Percentiles rank a stretch among this genome's conserved stretches.
Evolutionary conservation across 352 stramenopile species (phyloP).

Genomic region (Phytophthora sp.): DNA sequence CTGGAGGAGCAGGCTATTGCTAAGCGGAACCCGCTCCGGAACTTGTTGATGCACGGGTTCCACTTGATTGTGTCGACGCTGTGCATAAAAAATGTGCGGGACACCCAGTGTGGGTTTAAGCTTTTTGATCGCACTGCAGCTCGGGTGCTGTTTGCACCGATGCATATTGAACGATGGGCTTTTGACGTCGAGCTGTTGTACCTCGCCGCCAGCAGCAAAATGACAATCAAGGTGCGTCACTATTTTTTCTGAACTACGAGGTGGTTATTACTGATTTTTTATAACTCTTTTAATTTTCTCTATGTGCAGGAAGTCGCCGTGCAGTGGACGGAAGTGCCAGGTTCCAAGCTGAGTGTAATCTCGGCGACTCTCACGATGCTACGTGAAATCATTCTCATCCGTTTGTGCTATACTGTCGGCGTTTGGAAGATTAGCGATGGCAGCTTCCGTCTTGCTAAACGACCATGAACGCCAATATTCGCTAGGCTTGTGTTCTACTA

Average conservation of each 20-base stretch:
- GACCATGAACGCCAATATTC: constrained; percentile 28
- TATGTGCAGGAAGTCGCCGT: constrained; percentile 89
- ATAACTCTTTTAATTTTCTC: constrained; percentile 18
- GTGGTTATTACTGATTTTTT: too few species aligned
- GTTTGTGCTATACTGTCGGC: constrained; percentile 89
- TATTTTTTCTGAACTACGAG: neutral
- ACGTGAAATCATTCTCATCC: constrained; percentile 92
- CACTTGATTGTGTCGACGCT: constrained; percentile 91
- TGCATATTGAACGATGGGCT: constrained; percentile 94
- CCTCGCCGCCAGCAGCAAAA: constrained; percentile 64
- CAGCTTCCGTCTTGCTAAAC: constrained; percentile 62
- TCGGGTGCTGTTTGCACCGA: constrained; percentile 84
- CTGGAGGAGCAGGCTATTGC: constrained; percentile 87
- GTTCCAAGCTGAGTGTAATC: constrained; percentile 91
- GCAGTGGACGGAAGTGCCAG: constrained; percentile 91
- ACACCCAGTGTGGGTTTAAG: constrained; percentile 97
- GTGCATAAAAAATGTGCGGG: constrained; percentile 85
- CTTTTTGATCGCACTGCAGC: constrained; percentile 90
- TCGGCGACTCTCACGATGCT: constrained; percentile 92
- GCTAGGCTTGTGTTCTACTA: constrained; percentile 20
- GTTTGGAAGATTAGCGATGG: constrained; percentile 85
- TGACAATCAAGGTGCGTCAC: constrained; percentile 63
- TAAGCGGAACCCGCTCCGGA: constrained; percentile 86
- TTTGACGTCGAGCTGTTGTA: constrained; percentile 96
- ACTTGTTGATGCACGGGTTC: constrained; percentile 94